Conservation (phyloP, 2,329 filamentous ascomycete genomes). For the Nothophaeocryptopus gaeumannii region DNA sequence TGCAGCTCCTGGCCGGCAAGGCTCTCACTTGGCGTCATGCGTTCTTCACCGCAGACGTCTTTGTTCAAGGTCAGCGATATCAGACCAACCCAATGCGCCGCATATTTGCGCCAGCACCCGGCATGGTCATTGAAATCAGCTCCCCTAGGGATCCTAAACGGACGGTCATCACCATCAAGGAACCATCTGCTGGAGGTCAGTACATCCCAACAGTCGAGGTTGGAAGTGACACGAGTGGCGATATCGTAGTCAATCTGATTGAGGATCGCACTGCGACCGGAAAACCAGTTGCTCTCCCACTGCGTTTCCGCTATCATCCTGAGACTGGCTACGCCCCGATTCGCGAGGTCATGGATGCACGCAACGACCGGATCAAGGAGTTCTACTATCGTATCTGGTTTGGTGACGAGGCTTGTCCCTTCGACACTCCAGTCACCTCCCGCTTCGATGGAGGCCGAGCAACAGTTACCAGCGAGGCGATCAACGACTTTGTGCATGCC, state of each 20-base stretch:
- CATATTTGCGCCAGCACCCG: conserved; percentile 81
- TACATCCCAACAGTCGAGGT: conserved; percentile 86
- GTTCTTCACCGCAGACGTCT: conserved; percentile 86
- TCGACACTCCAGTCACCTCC: conserved; percentile 79
- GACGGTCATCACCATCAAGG: conserved; percentile 81
- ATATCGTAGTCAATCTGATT: conserved; percentile 85
- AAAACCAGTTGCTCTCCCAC: conserved; percentile 74
- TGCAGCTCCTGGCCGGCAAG: conserved; percentile 80
- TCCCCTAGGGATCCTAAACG: conserved; percentile 78
- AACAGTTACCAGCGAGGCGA: conserved; percentile 84
- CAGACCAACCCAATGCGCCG: conserved; percentile 94
- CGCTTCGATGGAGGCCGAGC: conserved; percentile 86
- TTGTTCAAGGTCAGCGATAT: conserved; percentile 94
- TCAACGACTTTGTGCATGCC: conserved; percentile 98
- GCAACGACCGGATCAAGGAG: conserved; percentile 98
- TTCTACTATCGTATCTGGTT: conserved; percentile 99
- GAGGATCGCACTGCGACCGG: conserved; percentile 88
- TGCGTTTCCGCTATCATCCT: conserved; percentile 90
- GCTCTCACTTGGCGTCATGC: conserved; percentile 92
- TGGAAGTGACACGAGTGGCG: conserved; percentile 68
- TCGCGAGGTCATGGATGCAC: conserved; percentile 89
- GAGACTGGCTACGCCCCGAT: conserved; percentile 98
- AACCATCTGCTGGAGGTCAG: conserved; percentile 81
- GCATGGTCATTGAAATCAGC: conserved; percentile 83
- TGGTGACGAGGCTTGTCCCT: conserved; percentile 76